Evolutionary conservation across 129 eudicot species (phyloP).

Genomic region (Rutidosis leptorrhynchoides): DNA sequence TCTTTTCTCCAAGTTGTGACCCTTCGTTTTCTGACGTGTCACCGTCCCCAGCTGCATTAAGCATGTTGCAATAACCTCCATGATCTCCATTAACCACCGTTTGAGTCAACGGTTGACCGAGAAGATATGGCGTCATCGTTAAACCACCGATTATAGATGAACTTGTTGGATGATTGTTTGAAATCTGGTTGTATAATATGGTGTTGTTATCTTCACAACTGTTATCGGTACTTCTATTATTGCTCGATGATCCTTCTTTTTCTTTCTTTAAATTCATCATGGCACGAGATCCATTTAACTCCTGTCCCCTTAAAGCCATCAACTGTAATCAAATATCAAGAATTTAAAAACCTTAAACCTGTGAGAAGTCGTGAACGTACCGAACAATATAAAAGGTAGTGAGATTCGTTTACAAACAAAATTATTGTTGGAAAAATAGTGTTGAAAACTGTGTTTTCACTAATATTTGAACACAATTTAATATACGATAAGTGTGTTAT

Average conservation of each 20-base stretch:
- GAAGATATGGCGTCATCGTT: slow-evolving; percentile 40
- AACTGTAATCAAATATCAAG: slow-evolving; percentile 34
- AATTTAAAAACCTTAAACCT: not conserved
- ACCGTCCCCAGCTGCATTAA: slow-evolving; percentile 40
- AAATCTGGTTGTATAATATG: slow-evolving; percentile 33
- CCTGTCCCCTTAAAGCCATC: slow-evolving; percentile 52
- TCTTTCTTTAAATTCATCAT: slow-evolving; percentile 64
- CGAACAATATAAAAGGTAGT: not conserved
- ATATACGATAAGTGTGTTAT: too few relatives aligned
- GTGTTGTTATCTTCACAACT: slow-evolving; percentile 54
- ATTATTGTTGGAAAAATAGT: too few relatives aligned
- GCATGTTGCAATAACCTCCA: slow-evolving; percentile 64
- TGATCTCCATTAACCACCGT: slow-evolving; percentile 38
- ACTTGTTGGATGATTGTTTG: slow-evolving; percentile 33
- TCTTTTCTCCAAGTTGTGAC: slow-evolving; percentile 75
- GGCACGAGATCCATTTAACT: slow-evolving; percentile 34
- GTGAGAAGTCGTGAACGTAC: not conserved
- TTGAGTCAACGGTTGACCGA: slow-evolving; percentile 38
- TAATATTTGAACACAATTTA: too few relatives aligned
- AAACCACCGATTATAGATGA: slow-evolving; percentile 34
- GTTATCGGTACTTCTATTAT: slow-evolving; percentile 62
- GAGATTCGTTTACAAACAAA: too few relatives aligned
- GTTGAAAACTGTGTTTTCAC: too few relatives aligned
- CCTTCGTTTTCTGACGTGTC: slow-evolving; percentile 75
- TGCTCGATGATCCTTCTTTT: slow-evolving; percentile 81